phyloP scores from a whole-genome alignment of 768 basidiomycete species.

The Kwoniella heveanensis region DNA sequence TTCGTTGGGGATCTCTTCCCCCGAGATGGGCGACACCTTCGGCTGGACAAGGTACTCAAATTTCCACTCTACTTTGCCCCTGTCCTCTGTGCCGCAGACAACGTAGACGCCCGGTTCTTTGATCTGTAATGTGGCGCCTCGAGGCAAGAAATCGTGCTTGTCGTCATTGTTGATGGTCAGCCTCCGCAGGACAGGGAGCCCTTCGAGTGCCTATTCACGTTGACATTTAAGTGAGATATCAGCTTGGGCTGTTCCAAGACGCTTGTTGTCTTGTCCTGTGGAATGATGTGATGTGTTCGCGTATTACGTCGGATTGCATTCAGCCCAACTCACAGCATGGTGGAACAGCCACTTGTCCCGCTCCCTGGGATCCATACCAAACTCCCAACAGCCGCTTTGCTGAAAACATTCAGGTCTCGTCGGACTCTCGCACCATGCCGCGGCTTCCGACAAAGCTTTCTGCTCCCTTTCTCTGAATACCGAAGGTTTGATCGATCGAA shows the following conservation, averaged over 20 bases:
- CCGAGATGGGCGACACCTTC: conserved; percentile 60
- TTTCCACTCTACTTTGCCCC: conserved; percentile 67
- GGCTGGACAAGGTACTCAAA: conserved; percentile 78
- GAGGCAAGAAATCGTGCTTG: conserved; percentile 71
- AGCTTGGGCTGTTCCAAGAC: too few relatives aligned
- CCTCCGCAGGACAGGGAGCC: conserved; percentile 69
- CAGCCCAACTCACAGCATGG: conserved; percentile 66
- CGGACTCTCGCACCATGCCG: conserved; percentile 42
- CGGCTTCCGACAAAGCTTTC: conserved; percentile 32
- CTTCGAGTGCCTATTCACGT: conserved; percentile 47
- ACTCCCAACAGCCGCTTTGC: conserved; percentile 63
- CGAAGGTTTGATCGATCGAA: conserved; percentile 59
- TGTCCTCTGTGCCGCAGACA: conserved; percentile 68
- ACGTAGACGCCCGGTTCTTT: conserved; percentile 75
- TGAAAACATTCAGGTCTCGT: conserved; percentile 31
- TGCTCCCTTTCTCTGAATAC: conserved; percentile 23
- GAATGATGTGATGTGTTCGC: too few relatives aligned
- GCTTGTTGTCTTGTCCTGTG: too few relatives aligned
- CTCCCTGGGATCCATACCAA: conserved; percentile 66
- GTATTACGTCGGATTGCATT: too few relatives aligned
- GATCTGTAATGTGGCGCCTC: conserved; percentile 70
- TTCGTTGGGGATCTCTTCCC: conserved; percentile 65
- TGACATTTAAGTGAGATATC: too few relatives aligned
- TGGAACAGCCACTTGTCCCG: conserved; percentile 66
- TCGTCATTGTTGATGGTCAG: conserved; percentile 70